Evolutionary conservation across 2,329 filamentous ascomycete genomes (phyloP).

Genomic region (Pezicula carpinea): DNA sequence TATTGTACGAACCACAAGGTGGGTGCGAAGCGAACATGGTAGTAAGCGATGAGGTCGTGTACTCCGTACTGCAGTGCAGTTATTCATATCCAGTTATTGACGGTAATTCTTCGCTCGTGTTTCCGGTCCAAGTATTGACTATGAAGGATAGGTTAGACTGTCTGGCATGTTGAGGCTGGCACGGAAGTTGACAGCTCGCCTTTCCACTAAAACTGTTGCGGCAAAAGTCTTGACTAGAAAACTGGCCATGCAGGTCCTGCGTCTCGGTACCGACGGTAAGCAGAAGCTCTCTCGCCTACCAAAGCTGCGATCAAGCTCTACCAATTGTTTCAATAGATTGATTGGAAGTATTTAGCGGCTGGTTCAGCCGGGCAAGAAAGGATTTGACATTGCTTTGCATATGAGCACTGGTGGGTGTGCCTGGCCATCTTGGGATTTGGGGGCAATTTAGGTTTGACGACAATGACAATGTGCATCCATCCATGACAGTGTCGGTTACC

Average conservation of each 20-base stretch:
- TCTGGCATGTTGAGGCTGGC: not conserved
- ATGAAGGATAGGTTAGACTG: not conserved
- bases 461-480: constrained; percentile 5
- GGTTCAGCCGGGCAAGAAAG: too few species aligned
- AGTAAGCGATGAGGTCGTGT: constrained; percentile 6
- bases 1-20: constrained; percentile 10
- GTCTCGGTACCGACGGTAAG: not conserved
- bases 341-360: too few species aligned
- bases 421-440: too few species aligned
- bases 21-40: too few species aligned
- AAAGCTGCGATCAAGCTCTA: too few species aligned
- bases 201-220: not conserved
- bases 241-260: not conserved
- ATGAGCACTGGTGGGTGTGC: too few species aligned
- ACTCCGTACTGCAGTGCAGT: not conserved
- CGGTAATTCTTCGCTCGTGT: not conserved
- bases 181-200: not conserved
- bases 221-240: not conserved
- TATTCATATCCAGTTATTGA: too few species aligned
- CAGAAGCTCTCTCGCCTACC: too few species aligned
- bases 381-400: too few species aligned
- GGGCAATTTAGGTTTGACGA: not conserved
- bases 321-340: too few species aligned
- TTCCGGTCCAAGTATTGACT: not conserved
- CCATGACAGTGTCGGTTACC: constrained; percentile 12